phyloP scores from a whole-genome alignment of 495 filamentous ascomycete species.

The Penicillium pulvis region DNA sequence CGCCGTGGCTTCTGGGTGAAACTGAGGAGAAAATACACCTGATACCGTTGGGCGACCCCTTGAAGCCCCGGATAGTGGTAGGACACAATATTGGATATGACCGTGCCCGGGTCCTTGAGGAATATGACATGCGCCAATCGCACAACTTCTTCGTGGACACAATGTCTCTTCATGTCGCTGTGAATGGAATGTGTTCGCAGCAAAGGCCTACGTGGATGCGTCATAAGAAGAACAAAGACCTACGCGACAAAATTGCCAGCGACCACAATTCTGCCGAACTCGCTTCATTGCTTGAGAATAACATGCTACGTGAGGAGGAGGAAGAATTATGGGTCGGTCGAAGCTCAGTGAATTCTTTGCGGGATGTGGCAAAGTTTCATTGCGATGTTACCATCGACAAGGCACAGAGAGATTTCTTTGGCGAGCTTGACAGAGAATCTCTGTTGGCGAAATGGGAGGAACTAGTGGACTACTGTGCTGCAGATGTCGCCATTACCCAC shows the following conservation, averaged over 20 bases:
- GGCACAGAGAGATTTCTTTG: conserved; percentile 81
- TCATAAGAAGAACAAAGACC: conserved; percentile 83
- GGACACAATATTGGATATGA: conserved; percentile 98
- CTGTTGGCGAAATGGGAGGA: conserved; percentile 72
- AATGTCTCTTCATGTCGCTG: conserved; percentile 97
- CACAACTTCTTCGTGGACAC: conserved; percentile 92
- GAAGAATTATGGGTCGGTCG: conserved; percentile 94
- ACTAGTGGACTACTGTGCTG: conserved; percentile 92
- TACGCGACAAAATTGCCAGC: conserved; percentile 76
- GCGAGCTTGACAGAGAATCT: conserved; percentile 71
- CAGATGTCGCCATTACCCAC: conserved; percentile 91
- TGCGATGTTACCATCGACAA: conserved; percentile 93
- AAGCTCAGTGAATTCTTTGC: conserved; percentile 91
- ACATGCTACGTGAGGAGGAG: conserved; percentile 71
- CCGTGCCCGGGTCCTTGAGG: conserved; percentile 81
- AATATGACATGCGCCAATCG: conserved; percentile 81
- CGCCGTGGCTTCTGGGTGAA: conserved; percentile 90
- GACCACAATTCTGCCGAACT: conserved; percentile 72
- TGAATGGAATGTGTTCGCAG: conserved; percentile 98
- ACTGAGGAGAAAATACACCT: conserved; percentile 75
- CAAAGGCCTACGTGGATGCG: conserved; percentile 97
- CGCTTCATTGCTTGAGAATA: conserved; percentile 66
- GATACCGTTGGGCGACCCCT: conserved; percentile 79
- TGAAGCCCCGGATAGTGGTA: conserved; percentile 70
- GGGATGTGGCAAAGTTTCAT: conserved; percentile 97